A percentile compares a stretch with the other conserved stretches of the same genome.
Evolutionary conservation across 1,139 yeast species (phyloP).

Genomic region (Groenewaldozyma sp.): DNA sequence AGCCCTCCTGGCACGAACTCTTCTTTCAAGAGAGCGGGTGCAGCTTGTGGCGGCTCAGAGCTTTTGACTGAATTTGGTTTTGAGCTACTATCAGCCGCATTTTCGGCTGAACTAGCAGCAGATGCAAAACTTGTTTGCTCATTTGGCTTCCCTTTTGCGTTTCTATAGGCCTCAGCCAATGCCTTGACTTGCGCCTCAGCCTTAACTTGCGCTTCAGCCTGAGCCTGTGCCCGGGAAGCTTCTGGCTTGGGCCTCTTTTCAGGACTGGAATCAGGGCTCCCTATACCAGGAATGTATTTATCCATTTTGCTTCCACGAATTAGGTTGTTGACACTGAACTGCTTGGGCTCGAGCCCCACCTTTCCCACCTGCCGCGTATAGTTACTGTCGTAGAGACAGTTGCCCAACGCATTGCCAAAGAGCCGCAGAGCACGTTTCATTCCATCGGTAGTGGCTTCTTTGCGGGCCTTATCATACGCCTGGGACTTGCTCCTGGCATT

Average conservation of each 20-base stretch:
- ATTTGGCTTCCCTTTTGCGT: background rate
- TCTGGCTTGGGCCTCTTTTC: background rate
- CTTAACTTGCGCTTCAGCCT: background rate
- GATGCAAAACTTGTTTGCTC: no score
- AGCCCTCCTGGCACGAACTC: background rate
- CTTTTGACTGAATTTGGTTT: no score
- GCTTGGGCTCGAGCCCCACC: slow-evolving; percentile 24
- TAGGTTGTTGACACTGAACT: slow-evolving; percentile 14
- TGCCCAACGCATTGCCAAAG: slow-evolving; percentile 71
- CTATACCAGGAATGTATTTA: background rate
- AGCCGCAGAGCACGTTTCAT: slow-evolving; percentile 64
- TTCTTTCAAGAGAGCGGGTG: no score
- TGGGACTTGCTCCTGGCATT: slow-evolving; percentile 52
- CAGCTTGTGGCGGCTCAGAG: background rate
- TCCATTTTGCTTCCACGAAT: slow-evolving; percentile 2
- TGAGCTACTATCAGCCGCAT: no score
- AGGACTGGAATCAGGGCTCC: no score
- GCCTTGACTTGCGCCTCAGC: background rate
- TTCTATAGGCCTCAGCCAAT: background rate
- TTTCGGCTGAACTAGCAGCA: no score
- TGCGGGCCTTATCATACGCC: slow-evolving; percentile 68
- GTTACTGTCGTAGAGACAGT: slow-evolving; percentile 60
- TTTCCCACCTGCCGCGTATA: slow-evolving; percentile 44
- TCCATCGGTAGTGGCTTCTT: slow-evolving; percentile 75
- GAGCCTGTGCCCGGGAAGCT: background rate